Percentiles rank a stretch among this genome's conserved stretches.
Evolutionary conservation across 768 basidiomycete species (phyloP).

Genomic region (Mycena indigotica): DNA sequence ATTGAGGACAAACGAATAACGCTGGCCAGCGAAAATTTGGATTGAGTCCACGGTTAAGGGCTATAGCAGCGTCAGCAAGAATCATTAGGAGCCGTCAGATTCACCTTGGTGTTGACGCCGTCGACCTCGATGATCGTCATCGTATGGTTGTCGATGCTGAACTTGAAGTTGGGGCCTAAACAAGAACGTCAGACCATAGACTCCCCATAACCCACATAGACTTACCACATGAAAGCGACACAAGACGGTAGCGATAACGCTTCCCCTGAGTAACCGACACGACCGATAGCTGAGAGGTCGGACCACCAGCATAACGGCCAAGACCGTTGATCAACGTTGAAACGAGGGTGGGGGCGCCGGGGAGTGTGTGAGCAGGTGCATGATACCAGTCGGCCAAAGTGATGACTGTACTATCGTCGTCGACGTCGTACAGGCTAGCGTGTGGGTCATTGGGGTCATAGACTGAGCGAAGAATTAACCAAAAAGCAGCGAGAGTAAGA

Average conservation of each 20-base stretch:
- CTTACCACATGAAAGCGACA: slow-evolving; percentile 36
- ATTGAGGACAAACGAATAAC: slow-evolving; percentile 46
- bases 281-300: slow-evolving; percentile 31
- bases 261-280: slow-evolving; percentile 34
- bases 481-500: too few relatives aligned
- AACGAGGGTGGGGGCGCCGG: slow-evolving; percentile 10
- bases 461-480: too few relatives aligned
- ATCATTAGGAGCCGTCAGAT: too few relatives aligned
- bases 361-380: not conserved
- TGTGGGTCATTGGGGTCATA: slow-evolving; percentile 39
- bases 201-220: too few relatives aligned
- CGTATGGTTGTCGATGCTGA: slow-evolving; percentile 43
- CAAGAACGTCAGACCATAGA: not conserved
- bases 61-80: too few relatives aligned
- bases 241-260: slow-evolving; percentile 41
- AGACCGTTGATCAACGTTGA: slow-evolving; percentile 35
- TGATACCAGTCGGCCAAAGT: slow-evolving; percentile 36
- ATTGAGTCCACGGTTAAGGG: slow-evolving; percentile 11
- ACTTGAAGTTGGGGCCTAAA: slow-evolving; percentile 33
- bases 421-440: slow-evolving; percentile 23
- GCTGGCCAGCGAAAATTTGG: slow-evolving; percentile 35
- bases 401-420: slow-evolving; percentile 25
- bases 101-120: slow-evolving; percentile 18
- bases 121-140: slow-evolving; percentile 60
- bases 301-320: slow-evolving; percentile 18